These are phyloP conservation scores for Metschnikowia amazonensis DNA, from an alignment of 805 yeast species.

Conservation along the genomic window DNA sequence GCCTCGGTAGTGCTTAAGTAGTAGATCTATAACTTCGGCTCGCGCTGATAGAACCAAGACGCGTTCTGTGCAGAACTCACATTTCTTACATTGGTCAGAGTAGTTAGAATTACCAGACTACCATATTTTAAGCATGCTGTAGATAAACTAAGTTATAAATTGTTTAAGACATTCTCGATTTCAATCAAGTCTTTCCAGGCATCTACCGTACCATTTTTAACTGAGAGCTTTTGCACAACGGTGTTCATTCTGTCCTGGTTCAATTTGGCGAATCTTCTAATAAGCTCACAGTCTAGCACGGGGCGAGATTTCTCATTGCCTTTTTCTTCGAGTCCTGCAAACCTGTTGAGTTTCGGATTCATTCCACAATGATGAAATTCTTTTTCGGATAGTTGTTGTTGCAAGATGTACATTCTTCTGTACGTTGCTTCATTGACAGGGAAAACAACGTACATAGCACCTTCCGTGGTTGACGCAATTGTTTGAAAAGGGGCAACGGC, in stretches of 20 bases:
- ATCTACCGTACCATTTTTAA: conserved; percentile 54
- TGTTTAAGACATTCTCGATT: conserved; percentile 41
- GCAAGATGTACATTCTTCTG: conserved; percentile 77
- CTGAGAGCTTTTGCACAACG: conserved; percentile 51
- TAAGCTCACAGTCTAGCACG: conserved; percentile 58
- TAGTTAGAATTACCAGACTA: not conserved
- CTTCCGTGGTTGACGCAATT: conserved; percentile 74
- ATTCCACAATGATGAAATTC: conserved; percentile 71
- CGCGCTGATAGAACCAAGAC: conserved; percentile 2
- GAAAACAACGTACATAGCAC: conserved; percentile 66
- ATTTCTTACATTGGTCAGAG: not conserved
- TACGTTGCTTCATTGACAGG: conserved; percentile 76
- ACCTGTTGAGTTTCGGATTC: conserved; percentile 69
- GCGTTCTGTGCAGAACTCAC: not conserved
- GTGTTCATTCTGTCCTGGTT: conserved; percentile 55
- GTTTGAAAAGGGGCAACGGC: conserved; percentile 47
- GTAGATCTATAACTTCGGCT: not conserved
- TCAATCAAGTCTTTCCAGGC: conserved; percentile 66
- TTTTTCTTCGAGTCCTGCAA: conserved; percentile 38
- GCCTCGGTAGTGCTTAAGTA: not conserved
- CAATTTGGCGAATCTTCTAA: conserved; percentile 50
- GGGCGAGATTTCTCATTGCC: conserved; percentile 51
- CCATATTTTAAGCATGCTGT: too few species aligned
- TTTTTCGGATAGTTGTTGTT: conserved; percentile 81
- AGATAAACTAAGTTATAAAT: conserved; percentile 17